Evolutionary conservation across 257 asterid genomes (phyloP), one percentile per base, ranked within the genome.

Genomic region (Nicotiana noctiflora): DNA sequence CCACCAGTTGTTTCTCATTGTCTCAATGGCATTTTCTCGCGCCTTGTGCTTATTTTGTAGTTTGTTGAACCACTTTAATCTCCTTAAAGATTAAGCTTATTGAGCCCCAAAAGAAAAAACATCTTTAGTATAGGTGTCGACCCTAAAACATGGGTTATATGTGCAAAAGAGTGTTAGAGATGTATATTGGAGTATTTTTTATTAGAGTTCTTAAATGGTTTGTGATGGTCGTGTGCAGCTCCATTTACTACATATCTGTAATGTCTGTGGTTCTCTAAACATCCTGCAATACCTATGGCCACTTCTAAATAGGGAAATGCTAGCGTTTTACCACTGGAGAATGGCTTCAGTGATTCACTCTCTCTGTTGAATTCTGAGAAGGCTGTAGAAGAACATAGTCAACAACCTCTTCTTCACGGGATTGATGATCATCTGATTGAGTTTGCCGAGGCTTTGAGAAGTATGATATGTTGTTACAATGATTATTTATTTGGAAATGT

Each of bases 401-500:
- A 92, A 77, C 92, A 88, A 81, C 90, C 98, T 79, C 92, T 88
- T 80, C 88, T 89, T 84, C 88, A 88, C 4, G 98, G 98, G 64
- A 86, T 88, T 56, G 98, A 94, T 84, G 97, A 93, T 81, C 88
- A 94, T 89, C 89, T 91, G 67, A 72, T 91, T 65, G 98, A 94
- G 83, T 92, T 93, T 86, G 91, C 97, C 1, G 98, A 94, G 91
- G 94, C 97, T 87, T 80, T 94, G 85, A 87, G 97, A 89, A 91
- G 98, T 94, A 89, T 74, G 88, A 25, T 15, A 25, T 60, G n/a
- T 34, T 74, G 53, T 80, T 19, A 44, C 70, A 4, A 64, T 80
- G n/a, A 80, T 49, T 72, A 77, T 34, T 76, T 82, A 46, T 34
- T 13, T 55, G 51, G 23, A 65, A 53, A n/a, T 6, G n/a, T 40